Base-by-base conservation (phyloP, 106 monocot species). In the Agapanthus africanus region DNA sequence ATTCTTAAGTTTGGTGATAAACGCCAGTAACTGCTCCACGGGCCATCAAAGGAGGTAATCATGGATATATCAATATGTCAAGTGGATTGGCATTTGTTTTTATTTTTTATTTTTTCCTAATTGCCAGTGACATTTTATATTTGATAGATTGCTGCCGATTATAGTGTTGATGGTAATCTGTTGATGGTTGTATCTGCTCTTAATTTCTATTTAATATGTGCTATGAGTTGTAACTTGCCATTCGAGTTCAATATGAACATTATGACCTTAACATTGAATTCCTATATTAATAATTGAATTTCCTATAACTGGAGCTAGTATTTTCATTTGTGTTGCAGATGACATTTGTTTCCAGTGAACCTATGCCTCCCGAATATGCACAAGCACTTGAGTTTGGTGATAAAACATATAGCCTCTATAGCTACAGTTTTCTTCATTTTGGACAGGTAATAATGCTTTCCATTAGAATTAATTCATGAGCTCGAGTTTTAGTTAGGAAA, bases 351-450 rank as follows among this genome's bases (percentile, higher is more conserved):
- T 82, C 95, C 40, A 68, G 46, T 72, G 95, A 97, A 75, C 49
- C 70, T 49, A 14, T 97, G 30, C 95, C 86, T 7, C 37, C 88
- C 21, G 82, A 91, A 32, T 84, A 75, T 49, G 62, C 76, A 32
- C 79, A 77, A 72, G 52, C 74, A 38, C 79, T 91, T 63, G 88
- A 67, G 61, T 82, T 88, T 83, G 91, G 88, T 8, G 74, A 79
- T 73, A 78, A 39, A 35, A 77, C 79, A 40, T 91, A 97, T 72
- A 84, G 74, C 47, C 88, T 97, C 66, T 97, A 88, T 51, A 89
- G 80, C 60, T 82, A 91, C 66, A 97, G 95, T 67, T 91, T 97
- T 82, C 91, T 97, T 73, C 88, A 88, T 74, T 75, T 88, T 75
- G 95, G 95, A 51, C 95, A 97, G 83, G 95, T 95, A 76, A 76